These are phyloP conservation scores for Metschnikowia henanensis DNA, from an alignment of 805 yeast species.

Conservation along the genomic window DNA sequence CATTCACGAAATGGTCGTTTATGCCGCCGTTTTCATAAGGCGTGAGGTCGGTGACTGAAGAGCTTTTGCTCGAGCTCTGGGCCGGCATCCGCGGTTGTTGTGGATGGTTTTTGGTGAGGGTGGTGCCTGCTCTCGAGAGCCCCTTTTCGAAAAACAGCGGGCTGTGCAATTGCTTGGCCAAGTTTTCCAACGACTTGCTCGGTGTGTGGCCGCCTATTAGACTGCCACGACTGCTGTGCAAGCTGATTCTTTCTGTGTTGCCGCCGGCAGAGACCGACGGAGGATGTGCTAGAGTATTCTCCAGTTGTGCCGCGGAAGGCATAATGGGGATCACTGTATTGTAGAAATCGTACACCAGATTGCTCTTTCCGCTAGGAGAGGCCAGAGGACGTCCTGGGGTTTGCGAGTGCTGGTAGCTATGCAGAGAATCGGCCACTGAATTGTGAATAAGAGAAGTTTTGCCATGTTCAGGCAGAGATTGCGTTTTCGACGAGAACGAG, in stretches of 20 bases:
- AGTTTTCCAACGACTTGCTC: slow-evolving; percentile 29
- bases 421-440: neutral
- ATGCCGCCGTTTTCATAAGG: slow-evolving; percentile 24
- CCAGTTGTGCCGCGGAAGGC: slow-evolving; percentile 14
- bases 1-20: slow-evolving; percentile 34
- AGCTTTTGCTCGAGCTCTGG: slow-evolving; percentile 13
- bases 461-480: slow-evolving; percentile 6
- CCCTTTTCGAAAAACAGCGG: slow-evolving; percentile 39
- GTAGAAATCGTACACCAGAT: slow-evolving; percentile 42
- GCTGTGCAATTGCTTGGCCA: slow-evolving; percentile 40
- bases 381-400: neutral
- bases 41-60: slow-evolving; percentile 29
- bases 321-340: slow-evolving; percentile 42
- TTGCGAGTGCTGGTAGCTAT: neutral
- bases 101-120: slow-evolving; percentile 5
- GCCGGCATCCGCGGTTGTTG: slow-evolving; percentile 8
- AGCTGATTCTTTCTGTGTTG: slow-evolving; percentile 10
- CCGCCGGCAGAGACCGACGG: slow-evolving; percentile 4
- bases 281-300: slow-evolving; percentile 8
- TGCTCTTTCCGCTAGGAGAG: slow-evolving; percentile 15
- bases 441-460: neutral
- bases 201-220: slow-evolving; percentile 8
- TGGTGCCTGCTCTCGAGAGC: slow-evolving; percentile 35
- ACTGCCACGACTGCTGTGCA: slow-evolving; percentile 12
- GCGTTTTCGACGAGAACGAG: slow-evolving; percentile 1